These are phyloP conservation scores for Erucastrum elatum DNA, from an alignment of 345 rosid species.

Conservation along the genomic window DNA sequence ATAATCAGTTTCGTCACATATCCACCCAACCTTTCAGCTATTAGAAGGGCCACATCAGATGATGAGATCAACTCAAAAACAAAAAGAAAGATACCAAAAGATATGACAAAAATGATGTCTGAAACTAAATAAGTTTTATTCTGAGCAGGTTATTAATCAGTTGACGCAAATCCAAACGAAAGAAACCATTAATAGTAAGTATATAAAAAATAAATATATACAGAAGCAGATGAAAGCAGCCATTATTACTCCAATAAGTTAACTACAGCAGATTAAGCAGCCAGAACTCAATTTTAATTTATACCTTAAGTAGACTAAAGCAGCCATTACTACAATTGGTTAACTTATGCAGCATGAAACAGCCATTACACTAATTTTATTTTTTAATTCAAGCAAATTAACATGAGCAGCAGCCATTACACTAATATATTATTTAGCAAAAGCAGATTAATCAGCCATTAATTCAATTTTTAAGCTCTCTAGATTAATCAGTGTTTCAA, in stretches of 20 bases:
- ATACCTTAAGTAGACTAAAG: neutral
- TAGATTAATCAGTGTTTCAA: too few species aligned
- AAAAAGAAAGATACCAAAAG: conserved; percentile 32
- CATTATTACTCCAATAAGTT: conserved; percentile 6
- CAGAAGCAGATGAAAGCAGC: conserved; percentile 16
- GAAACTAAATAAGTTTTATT: conserved; percentile 3
- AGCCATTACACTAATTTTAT: neutral
- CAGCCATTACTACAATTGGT: neutral
- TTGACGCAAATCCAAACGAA: neutral
- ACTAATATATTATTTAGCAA: neutral
- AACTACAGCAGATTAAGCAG: neutral
- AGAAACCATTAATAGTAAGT: neutral
- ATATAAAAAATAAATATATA: neutral
- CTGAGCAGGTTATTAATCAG: conserved; percentile 18
- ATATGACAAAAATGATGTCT: conserved; percentile 39
- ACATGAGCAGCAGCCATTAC: conserved; percentile 1
- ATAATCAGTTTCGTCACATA: conserved; percentile 17
- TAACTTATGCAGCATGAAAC: neutral
- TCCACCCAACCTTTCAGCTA: conserved; percentile 26
- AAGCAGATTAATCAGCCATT: conserved; percentile 20
- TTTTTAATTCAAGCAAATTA: neutral
- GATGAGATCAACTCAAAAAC: conserved; percentile 22
- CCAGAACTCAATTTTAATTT: neutral
- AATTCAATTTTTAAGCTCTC: conserved; percentile 20
- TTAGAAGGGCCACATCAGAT: conserved; percentile 29